Evolutionary conservation across 192 early-diverging fungal species (phyloP).

Genomic region (Coemansia sp.): DNA sequence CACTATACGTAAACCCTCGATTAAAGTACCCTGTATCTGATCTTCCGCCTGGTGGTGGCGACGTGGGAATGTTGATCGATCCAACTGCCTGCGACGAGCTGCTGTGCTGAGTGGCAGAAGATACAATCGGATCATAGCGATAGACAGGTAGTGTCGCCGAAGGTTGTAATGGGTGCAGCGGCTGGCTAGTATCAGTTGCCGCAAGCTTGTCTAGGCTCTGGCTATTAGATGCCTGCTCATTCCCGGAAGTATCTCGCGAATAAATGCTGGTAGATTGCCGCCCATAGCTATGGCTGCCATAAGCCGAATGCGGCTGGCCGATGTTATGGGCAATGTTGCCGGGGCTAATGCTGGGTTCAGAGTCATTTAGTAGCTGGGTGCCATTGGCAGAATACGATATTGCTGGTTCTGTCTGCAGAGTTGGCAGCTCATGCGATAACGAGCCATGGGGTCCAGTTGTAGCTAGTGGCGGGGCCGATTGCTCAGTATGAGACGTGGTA

Average conservation of each 20-base stretch:
- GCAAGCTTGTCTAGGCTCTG: slow-evolving; percentile 9
- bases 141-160: slow-evolving; percentile 28
- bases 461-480: not conserved
- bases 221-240: not conserved
- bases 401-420: slow-evolving; percentile 39
- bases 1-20: slow-evolving; percentile 11
- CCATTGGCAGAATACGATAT: slow-evolving; percentile 51
- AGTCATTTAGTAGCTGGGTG: slow-evolving; percentile 44
- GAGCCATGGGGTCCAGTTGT: slow-evolving; percentile 1
- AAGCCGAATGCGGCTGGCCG: not conserved
- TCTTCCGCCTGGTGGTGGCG: slow-evolving; percentile 28
- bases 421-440: not conserved
- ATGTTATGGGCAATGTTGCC: not conserved
- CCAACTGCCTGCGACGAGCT: slow-evolving; percentile 16
- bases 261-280: not conserved
- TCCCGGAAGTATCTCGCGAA: too few species aligned
- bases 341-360: slow-evolving; percentile 13
- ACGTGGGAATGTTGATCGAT: slow-evolving; percentile 51
- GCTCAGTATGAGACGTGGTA: not conserved
- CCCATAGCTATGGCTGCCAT: slow-evolving; percentile 3
- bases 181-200: not conserved
- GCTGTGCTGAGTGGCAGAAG: not conserved
- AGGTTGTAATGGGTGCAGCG: slow-evolving; percentile 26
- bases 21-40: slow-evolving; percentile 25
- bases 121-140: not conserved